Evolutionary conservation across 2,329 filamentous ascomycete species (phyloP).

Genomic region (Rosellinia necatrix): DNA sequence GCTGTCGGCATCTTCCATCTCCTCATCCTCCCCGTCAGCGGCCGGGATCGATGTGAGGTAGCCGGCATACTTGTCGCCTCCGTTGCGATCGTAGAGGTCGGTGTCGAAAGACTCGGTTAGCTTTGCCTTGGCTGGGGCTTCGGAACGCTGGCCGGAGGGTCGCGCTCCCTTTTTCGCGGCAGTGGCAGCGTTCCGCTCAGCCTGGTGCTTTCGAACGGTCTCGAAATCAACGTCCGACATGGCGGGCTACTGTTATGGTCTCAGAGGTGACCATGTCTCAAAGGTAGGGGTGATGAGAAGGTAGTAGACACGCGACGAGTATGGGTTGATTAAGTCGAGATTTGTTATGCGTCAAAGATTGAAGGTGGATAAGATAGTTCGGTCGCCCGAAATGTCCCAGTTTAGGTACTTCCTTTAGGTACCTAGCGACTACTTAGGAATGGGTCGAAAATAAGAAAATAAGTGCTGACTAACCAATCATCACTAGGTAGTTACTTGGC

Average conservation of each 20-base stretch:
- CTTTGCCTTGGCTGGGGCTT: conserved; percentile 86
- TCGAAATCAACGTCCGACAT: conserved; percentile 86
- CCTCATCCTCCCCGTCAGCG: conserved; percentile 76
- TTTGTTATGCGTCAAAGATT: conserved; percentile 29
- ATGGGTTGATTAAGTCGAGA: conserved; percentile 24
- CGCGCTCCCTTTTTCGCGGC: conserved; percentile 80
- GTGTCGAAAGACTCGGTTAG: conserved; percentile 89
- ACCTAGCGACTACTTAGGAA: conserved; percentile 17
- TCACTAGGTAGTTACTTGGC: too few relatives aligned
- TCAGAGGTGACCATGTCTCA: conserved; percentile 39
- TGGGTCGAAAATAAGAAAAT: conserved; percentile 5
- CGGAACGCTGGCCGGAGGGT: conserved; percentile 79
- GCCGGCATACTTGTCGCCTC: conserved; percentile 79
- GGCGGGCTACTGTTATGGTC: conserved; percentile 42
- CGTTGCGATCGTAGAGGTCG: conserved; percentile 80
- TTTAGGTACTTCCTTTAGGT: too few relatives aligned
- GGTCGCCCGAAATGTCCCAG: not conserved
- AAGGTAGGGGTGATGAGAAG: conserved; percentile 19
- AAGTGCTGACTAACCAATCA: conserved; percentile 17
- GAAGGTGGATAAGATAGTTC: conserved; percentile 21
- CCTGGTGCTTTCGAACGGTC: conserved; percentile 83
- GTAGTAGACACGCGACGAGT: conserved; percentile 14
- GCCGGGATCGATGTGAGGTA: conserved; percentile 90
- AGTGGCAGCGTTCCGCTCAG: conserved; percentile 84
- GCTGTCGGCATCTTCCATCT: conserved; percentile 74